Percentiles rank a stretch among this genome's conserved stretches.
Evolutionary conservation across 129 eudicot species (phyloP).

Genomic region (Scalesia atractyloides): DNA sequence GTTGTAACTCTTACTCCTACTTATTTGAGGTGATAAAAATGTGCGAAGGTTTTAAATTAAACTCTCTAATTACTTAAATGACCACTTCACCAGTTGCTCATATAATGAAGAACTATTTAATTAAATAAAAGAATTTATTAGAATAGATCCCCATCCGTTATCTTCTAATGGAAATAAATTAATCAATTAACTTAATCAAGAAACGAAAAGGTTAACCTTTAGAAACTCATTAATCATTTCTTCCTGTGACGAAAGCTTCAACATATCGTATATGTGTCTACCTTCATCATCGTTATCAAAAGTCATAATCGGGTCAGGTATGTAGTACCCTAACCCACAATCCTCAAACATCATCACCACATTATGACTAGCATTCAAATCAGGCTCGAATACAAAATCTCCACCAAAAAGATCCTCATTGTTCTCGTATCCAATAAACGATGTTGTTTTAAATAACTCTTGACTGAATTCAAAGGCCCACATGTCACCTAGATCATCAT

Average conservation of each 20-base stretch:
- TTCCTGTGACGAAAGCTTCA: slow-evolving; percentile 46
- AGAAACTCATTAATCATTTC: slow-evolving; percentile 55
- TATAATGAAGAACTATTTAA: neutral
- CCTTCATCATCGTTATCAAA: slow-evolving; percentile 20
- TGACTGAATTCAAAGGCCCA: slow-evolving; percentile 14
- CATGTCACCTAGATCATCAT: slow-evolving; percentile 16
- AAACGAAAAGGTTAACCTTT: slow-evolving; percentile 37
- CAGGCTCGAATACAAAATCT: slow-evolving; percentile 32
- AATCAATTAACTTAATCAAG: slow-evolving; percentile 15
- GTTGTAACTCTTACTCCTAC: too few relatives aligned
- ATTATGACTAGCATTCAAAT: slow-evolving; percentile 33
- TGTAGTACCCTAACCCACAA: slow-evolving; percentile 21
- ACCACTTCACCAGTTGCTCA: neutral
- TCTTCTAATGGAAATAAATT: neutral
- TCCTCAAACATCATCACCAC: slow-evolving; percentile 31
- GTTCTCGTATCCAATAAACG: slow-evolving; percentile 15
- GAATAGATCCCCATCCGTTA: neutral
- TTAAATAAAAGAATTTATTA: neutral
- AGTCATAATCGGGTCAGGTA: slow-evolving; percentile 30
- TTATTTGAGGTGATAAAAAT: too few relatives aligned
- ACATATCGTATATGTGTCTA: slow-evolving; percentile 26
- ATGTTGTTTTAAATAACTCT: slow-evolving; percentile 10
- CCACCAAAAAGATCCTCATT: slow-evolving; percentile 38
- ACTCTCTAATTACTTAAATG: too few relatives aligned
- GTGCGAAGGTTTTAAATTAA: too few relatives aligned